Evolutionary conservation across 495 filamentous ascomycete genomes (phyloP).

Genomic region (Penicillium desertorum): DNA sequence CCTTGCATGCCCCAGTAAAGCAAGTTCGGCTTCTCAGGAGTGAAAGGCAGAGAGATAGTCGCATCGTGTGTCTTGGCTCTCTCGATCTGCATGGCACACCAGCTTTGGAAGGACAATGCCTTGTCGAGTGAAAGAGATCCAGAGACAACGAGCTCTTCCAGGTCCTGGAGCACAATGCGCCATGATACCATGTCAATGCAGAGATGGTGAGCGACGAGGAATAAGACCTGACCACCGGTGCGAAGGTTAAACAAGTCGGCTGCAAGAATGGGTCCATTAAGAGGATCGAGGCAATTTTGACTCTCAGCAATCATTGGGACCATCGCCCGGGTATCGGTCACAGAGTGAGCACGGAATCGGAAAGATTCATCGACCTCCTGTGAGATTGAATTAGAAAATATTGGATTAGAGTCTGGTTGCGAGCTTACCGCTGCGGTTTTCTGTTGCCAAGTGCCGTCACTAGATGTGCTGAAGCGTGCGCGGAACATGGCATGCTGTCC

Average conservation of each 20-base stretch:
- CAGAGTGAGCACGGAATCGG: slow-evolving; percentile 35
- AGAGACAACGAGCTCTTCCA: slow-evolving; percentile 59
- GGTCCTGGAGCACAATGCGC: slow-evolving; percentile 64
- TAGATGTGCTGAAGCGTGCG: slow-evolving; percentile 53
- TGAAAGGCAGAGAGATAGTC: slow-evolving; percentile 34
- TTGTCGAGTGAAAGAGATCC: slow-evolving; percentile 40
- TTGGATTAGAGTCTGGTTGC: neutral
- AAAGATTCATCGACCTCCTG: slow-evolving; percentile 47
- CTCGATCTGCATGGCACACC: slow-evolving; percentile 52
- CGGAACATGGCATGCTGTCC: slow-evolving; percentile 68
- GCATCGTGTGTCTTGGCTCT: slow-evolving; percentile 31
- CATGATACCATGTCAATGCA: slow-evolving; percentile 71
- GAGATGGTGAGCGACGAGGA: slow-evolving; percentile 66
- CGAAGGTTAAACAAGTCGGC: slow-evolving; percentile 53
- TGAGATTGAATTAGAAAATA: neutral
- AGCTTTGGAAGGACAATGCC: slow-evolving; percentile 62
- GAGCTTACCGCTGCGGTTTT: slow-evolving; percentile 35
- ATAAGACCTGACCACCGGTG: slow-evolving; percentile 56
- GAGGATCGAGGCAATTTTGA: slow-evolving; percentile 42
- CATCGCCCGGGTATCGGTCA: slow-evolving; percentile 34
- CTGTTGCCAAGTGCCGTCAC: slow-evolving; percentile 45
- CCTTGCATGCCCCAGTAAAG: slow-evolving; percentile 56
- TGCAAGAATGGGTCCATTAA: slow-evolving; percentile 45
- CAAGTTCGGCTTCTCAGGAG: slow-evolving; percentile 33
- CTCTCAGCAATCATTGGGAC: slow-evolving; percentile 36